Base-by-base conservation (phyloP, 371 early-diverging fungal genomes). In the Rhizopus sp. region DNA sequence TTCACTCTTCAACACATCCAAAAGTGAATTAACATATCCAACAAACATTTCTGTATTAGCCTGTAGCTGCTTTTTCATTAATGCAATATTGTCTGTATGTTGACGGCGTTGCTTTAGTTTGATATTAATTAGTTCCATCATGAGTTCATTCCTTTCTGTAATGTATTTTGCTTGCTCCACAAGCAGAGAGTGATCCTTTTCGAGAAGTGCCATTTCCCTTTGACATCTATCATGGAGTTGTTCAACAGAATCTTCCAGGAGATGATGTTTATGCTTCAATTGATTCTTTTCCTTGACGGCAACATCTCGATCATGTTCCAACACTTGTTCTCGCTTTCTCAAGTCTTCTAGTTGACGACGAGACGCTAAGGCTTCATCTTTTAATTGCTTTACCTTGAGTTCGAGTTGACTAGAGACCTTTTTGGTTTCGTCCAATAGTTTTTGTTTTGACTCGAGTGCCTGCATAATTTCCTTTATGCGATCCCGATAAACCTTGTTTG, bases 291-390 rank as follows among this genome's bases (percentile, higher is more conserved):
- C 66, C 45, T 70, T 66, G 0, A 72, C 64, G 0, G 74, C 70
- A 7, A 55, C 23, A 48, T 75, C 70, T 32, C 74, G 61, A 31
- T 72, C 79, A 46, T 68, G 72, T 34, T 69, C 69, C 7, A 78
- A 59, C 8, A 69, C 68, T 47, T 70, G 71, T 31, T 78, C 79
- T 55, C 67, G 54, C 30, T 57, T 62, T 50, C 76, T 61, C 9
- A 78, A 53, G 3, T 65, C 73, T 52, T 78, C 79, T 5, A 78
- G 48, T 30, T 75, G 72, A 16, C 62, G 57, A 35, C 79, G 69
- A 13, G 79, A 78, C 16, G 62, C 63, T 5, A 78, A 37, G 5
- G 79, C 79, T 62, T 78, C 76, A 9, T 78, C 72, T 51, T 71
- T 71, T 35, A 78, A 41, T 38, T 63, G 67, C 37, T 78, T 78